Evolutionary conservation across 2,329 filamentous ascomycete genomes (phyloP), one percentile per base, ranked within the genome.

Genomic region (Aspergillus tanneri): DNA sequence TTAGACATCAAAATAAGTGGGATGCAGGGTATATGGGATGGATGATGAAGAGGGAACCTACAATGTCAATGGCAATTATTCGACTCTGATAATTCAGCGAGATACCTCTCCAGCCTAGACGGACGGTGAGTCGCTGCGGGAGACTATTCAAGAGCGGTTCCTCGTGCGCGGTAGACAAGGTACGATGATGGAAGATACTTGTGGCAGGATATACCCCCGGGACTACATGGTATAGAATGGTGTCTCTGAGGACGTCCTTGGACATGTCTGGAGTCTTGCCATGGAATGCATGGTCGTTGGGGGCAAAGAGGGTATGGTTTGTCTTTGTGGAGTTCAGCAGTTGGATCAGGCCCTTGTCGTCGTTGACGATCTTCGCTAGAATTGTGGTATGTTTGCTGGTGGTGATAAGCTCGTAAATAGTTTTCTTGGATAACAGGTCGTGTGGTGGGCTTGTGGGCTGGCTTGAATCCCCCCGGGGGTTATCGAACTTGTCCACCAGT

Each of bases 251-350:
- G 37, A 84, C 71, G 59, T 92, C 84, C 68, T 89, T 85, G 47
- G 79, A 78, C 4, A 84, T 85, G 71, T 88, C 83, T 54, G 40
- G 48, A 32, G 52, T 36, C 4, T 34, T 70, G 50, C 80, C 70
- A 52, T 79, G 69, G 16, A 96, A 92, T 0, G 90, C 90, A 41
- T 77, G 73, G 65, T 96, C 83, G 1, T 81, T 83, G 0, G 91
- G 91, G 2, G 88, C 87, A 61, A 96, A 95, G 42, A 93, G 70
- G 1, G 91, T 96, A 62, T 86, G 82, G 68, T 92, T 91, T 18
- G 80, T 75, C 27, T 80, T 72, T 2, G 88, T 92, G 61, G 81
- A 80, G 71, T 95, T 93, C 22, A 96, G 79, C 3, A 84, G 67
- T 45, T 86, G 68, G 27, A 92, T 83, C 0, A 96, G 73, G 43